Evolutionary conservation across 2,329 filamentous ascomycete genomes (phyloP), one percentile per base, ranked within the genome.

Genomic region (Cercospora zeae-maydis): DNA sequence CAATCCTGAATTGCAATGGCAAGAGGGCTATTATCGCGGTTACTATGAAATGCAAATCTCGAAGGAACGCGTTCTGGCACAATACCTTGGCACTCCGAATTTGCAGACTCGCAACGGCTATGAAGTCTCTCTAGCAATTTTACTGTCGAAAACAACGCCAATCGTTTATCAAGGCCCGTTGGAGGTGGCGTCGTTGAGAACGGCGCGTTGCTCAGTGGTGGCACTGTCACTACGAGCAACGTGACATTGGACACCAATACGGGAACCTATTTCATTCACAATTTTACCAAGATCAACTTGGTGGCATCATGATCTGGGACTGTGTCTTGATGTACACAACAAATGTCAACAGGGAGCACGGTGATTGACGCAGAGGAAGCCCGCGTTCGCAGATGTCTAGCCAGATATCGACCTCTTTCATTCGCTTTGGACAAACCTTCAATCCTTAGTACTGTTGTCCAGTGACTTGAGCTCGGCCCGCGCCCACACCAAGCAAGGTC

Each of bases 21-120:
- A 87, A 68, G 88, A 91, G 61, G 75, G 85, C 4, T 90, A 88
- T 71, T 91, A 90, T 73, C 81, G 88, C 13, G 88, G 88, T 1
- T 91, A 91, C 76, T 90, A 86, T 67, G 82, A 88, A 70, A 77
- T 91, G 49, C 79, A 82, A 52, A 78, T 89, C 62, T 80, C 77
- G 9, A 77, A 82, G 10, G 78, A 86, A 8, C 75, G 80, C 33
- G 78, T 88, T 0, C 76, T 82, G 14, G 88, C 88, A 0, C 78
- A 80, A 10, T 91, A 83, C 75, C 91, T 86, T 67, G 88, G 85
- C 34, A 70, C 81, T 69, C 86, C 86, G 1, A 85, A 80, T 1
- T 77, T 88, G 2, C 78, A 81, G n/a, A 80, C 77, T 1, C 78
- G 84, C 39, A 89, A 88, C 67, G 76, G 80, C 0, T 84, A 83